Percentiles rank a stretch among this genome's conserved stretches.
Evolutionary conservation across 768 basidiomycete species (phyloP).

Genomic region (Boletus patriciae): DNA sequence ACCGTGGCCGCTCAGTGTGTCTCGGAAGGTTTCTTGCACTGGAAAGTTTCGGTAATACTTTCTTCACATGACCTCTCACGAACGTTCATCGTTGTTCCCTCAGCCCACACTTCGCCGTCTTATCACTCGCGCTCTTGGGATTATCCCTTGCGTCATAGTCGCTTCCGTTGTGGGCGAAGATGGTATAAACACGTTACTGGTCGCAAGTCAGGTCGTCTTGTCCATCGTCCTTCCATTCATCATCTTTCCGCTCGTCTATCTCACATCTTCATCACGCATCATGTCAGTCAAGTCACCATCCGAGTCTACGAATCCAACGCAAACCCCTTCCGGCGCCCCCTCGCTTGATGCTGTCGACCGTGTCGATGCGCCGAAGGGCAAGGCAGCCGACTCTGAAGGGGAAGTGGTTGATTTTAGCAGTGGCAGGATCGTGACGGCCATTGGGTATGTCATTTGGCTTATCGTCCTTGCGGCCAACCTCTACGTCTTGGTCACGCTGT

Average conservation of each 20-base stretch:
- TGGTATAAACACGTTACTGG: conserved; percentile 79
- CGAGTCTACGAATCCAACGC: background rate
- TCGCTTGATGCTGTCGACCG: background rate
- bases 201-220: conserved; percentile 81
- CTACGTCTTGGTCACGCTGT: conserved; percentile 69
- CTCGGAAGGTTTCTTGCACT: conserved; percentile 85
- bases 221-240: conserved; percentile 85
- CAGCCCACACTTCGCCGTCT: conserved; percentile 79
- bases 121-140: conserved; percentile 75
- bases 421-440: conserved; percentile 45
- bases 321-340: background rate
- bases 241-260: conserved; percentile 74
- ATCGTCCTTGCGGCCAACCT: conserved; percentile 69
- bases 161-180: conserved; percentile 66
- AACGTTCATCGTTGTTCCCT: conserved; percentile 25
- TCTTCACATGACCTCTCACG: conserved; percentile 18
- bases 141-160: conserved; percentile 80
- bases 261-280: conserved; percentile 63
- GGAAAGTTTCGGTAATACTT: conserved; percentile 67
- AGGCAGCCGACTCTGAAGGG: conserved; percentile 25
- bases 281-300: conserved; percentile 56
- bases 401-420: conserved; percentile 63
- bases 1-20: conserved; percentile 91
- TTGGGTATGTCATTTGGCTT: conserved; percentile 63
- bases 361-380: background rate